These are phyloP conservation scores for Scheffersomyces titani DNA, from an alignment of 1,139 yeast genomes.

Conservation along the genomic window DNA sequence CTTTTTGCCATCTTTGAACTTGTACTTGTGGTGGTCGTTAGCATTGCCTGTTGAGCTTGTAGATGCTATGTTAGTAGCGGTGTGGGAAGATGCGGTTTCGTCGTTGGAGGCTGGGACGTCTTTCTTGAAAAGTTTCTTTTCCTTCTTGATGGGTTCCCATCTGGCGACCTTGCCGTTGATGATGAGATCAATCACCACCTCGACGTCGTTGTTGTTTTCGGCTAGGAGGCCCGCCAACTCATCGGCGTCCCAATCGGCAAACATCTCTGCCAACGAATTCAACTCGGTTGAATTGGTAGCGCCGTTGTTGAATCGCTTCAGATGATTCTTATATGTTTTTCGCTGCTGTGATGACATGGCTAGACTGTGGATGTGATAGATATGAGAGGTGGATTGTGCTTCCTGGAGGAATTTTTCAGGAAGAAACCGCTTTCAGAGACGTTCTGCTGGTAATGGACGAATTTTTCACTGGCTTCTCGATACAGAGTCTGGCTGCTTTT, in stretches of 20 bases:
- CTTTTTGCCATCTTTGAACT: neutral
- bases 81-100: conserved; percentile 3
- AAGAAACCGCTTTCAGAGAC: neutral
- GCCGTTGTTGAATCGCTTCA: conserved; percentile 41
- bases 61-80: conserved; percentile 7
- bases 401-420: neutral
- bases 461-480: neutral
- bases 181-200: conserved; percentile 81
- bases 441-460: neutral
- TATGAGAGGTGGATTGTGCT: neutral
- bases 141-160: conserved; percentile 60
- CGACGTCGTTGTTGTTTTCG: conserved; percentile 74
- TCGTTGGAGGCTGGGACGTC: conserved; percentile 16
- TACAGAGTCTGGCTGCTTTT: neutral
- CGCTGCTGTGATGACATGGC: conserved; percentile 36
- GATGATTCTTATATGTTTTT: conserved; percentile 46
- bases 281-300: conserved; percentile 32
- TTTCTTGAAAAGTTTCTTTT: conserved; percentile 47
- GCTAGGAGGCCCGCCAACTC: conserved; percentile 75
- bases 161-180: conserved; percentile 73
- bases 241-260: conserved; percentile 92
- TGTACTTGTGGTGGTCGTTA: conserved; percentile 24
- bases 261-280: conserved; percentile 73
- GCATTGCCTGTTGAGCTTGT: conserved; percentile 13
- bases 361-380: neutral